Evolutionary conservation across 2,329 filamentous ascomycete genomes (phyloP).

Genomic region (Teratosphaeria destructans): DNA sequence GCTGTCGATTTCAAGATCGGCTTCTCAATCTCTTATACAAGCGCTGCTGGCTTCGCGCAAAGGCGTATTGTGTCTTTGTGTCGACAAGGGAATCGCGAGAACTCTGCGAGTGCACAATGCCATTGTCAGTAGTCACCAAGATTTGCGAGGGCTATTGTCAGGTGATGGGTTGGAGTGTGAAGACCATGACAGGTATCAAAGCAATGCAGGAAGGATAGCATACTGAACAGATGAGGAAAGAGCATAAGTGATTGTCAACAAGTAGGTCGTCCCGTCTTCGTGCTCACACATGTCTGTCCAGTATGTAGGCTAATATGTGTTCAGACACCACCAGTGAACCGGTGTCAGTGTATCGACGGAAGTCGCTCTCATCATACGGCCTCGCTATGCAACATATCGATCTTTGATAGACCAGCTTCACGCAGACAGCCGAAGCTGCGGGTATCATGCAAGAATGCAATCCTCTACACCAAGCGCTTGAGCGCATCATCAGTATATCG

Average conservation of each 20-base stretch:
- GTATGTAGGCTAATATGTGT: neutral
- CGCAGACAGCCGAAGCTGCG: neutral
- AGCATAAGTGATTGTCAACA: neutral
- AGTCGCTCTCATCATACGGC: neutral
- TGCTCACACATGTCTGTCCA: neutral
- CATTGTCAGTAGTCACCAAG: neutral
- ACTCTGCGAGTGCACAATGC: neutral
- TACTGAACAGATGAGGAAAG: neutral
- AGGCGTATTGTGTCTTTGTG: neutral
- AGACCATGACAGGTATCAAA: neutral
- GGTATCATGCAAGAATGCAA: constrained; percentile 1
- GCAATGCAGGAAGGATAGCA: neutral
- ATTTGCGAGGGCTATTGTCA: neutral
- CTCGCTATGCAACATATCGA: neutral
- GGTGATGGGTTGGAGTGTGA: neutral
- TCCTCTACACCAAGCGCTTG: constrained; percentile 1
- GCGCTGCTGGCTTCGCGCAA: neutral
- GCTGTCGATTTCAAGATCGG: neutral
- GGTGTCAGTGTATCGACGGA: neutral
- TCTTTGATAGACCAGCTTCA: neutral
- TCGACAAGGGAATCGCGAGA: neutral
- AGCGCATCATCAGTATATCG: neutral
- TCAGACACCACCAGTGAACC: neutral
- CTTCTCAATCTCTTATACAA: neutral
- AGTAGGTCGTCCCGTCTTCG: neutral